A percentile compares a stretch with the other conserved stretches of the same genome.
phyloP scores from a whole-genome alignment of 2,329 filamentous ascomycete species.

The Paramyrothecium roridum region DNA sequence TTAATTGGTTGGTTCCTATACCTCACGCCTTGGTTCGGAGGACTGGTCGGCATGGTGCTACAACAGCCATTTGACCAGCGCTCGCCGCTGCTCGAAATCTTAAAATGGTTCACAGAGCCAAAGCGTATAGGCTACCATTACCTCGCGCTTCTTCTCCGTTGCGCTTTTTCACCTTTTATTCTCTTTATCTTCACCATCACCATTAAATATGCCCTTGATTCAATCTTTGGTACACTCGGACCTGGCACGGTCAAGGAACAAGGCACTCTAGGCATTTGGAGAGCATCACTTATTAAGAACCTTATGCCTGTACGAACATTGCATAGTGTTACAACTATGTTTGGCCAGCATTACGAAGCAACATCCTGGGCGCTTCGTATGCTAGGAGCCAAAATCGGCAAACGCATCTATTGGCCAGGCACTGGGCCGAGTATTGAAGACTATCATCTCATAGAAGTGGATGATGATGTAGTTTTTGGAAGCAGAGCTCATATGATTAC shows the following conservation, averaged over 20 bases:
- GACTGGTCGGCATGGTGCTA: constrained; percentile 42
- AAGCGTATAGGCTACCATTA: constrained; percentile 48
- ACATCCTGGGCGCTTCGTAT: constrained; percentile 48
- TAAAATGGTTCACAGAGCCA: constrained; percentile 46
- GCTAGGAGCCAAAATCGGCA: constrained; percentile 48
- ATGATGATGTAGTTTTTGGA: constrained; percentile 57
- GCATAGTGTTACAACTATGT: constrained; percentile 45
- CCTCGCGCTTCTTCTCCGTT: constrained; percentile 41
- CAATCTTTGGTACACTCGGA: constrained; percentile 34
- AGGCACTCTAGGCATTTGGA: constrained; percentile 38
- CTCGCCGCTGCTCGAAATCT: constrained; percentile 35
- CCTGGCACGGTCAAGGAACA: too few relatives aligned
- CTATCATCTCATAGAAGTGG: constrained; percentile 52
- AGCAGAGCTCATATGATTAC: constrained; percentile 52
- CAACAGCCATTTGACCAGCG: constrained; percentile 25
- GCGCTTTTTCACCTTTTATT: constrained; percentile 37
- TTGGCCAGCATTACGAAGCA: constrained; percentile 53
- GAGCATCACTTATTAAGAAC: constrained; percentile 38
- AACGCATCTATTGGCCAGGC: constrained; percentile 55
- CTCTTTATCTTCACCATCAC: constrained; percentile 38
- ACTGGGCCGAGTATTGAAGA: constrained; percentile 52
- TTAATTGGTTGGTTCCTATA: constrained; percentile 36
- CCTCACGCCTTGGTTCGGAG: constrained; percentile 41
- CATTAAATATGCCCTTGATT: constrained; percentile 37
- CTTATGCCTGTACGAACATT: constrained; percentile 41